A percentile compares a stretch with the other conserved stretches of the same genome.
Conservation (phyloP, 768 basidiomycete species). For the Fomitopsis pulvina region DNA sequence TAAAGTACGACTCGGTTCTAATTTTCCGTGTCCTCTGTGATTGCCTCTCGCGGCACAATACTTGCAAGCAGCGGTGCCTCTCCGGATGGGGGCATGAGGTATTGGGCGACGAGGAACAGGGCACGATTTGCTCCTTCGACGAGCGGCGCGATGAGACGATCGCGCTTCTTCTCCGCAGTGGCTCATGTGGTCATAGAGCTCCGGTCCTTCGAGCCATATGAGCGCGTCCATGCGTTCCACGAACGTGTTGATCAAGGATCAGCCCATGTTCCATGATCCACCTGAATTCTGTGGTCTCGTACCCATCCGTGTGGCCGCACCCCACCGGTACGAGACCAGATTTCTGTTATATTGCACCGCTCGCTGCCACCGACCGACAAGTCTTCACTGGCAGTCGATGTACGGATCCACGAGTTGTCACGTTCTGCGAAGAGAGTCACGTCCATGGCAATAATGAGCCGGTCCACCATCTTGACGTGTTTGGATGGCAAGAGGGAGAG, state of each 20-base stretch:
- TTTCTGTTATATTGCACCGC: background rate
- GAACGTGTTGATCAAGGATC: conserved; percentile 7
- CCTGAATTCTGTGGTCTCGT: background rate
- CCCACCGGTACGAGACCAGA: background rate
- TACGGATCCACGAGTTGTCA: no score
- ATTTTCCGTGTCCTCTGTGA: background rate
- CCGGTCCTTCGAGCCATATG: conserved; percentile 12
- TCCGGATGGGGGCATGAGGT: background rate
- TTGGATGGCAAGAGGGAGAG: conserved; percentile 5
- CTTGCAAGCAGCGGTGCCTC: background rate
- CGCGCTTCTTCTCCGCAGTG: background rate
- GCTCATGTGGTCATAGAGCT: background rate
- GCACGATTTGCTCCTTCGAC: background rate
- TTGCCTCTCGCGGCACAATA: background rate
- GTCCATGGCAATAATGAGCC: background rate
- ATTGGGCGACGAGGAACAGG: background rate
- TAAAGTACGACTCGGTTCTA: background rate
- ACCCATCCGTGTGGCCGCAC: background rate
- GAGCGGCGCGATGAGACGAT: background rate
- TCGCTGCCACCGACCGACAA: background rate
- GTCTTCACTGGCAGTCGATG: no score
- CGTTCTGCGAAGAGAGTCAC: no score
- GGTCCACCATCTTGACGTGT: background rate
- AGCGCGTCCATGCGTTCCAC: conserved; percentile 15
- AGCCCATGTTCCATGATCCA: background rate